Base-by-base conservation (phyloP, 108 stramenopile genomes). In the Skeletonema marinoi region DNA sequence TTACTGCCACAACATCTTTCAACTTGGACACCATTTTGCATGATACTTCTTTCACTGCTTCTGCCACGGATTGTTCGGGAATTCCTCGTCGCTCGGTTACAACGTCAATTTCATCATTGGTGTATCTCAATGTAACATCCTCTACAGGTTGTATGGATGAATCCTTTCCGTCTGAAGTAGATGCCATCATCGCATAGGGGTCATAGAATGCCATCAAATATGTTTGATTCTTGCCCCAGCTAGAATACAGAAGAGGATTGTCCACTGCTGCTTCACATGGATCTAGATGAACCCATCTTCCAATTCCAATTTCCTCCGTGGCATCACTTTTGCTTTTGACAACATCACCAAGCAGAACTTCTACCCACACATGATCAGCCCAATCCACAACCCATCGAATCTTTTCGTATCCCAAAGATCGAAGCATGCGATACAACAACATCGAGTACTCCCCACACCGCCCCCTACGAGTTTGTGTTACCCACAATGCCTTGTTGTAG, bases 291-390 rank as follows among this genome's bases (percentile, higher is more conserved):
- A 90, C 72, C 89, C 89, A 90, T 71, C 71, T 62, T 32, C 71
- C 78, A 9, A 9, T 60, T 14, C 29, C 17, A 2, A 12, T 50
- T 32, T 36, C 36, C 8, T 36, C 36, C 36, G 36, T 36, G 36
- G 36, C 36, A 25, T 63, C 48, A 1, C 30, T 54, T 32, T 36
- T 33, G 10, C 14, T 17, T n/a, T 4, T 39, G 25, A 21, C 38
- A 33, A 0, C 39, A 33, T 62, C 70, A n/a, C 68, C 71, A 19
- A 85, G 17, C 54, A 66, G 46, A 14, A 83, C 66, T 66, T 90
- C 89, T 8, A 81, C 87, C 89, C 89, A 90, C 16, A 90, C 87
- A 71, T 90, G 89, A 78, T 90, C 89, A 12, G 85, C 78, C 89
- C 89, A 90, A 76, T 90, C 89, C 12, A 90, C 87, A 19, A 88